A percentile compares a stretch with the other conserved stretches of the same genome.
Evolutionary conservation across 768 basidiomycete genomes (phyloP).

Genomic region (Xerocomellus intermedius): DNA sequence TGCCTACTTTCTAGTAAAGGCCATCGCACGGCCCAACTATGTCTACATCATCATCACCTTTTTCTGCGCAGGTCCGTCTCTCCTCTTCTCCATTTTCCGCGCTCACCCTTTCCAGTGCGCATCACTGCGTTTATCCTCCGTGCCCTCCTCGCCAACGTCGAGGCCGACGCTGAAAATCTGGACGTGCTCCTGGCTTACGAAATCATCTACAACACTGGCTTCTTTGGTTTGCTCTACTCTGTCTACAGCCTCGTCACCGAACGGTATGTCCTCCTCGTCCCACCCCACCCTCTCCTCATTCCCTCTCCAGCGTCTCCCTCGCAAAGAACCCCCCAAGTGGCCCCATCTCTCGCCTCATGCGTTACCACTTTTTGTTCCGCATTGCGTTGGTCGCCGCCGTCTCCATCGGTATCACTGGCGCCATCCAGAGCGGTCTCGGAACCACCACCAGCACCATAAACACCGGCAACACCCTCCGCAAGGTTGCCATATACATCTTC

Average conservation of each 20-base stretch:
- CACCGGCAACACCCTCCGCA: slow-evolving; percentile 27
- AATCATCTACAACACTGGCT: slow-evolving; percentile 35
- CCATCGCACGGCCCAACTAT: slow-evolving; percentile 18
- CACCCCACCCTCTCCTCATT: background rate
- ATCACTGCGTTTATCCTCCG: slow-evolving; percentile 20
- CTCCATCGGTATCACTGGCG: slow-evolving; percentile 29
- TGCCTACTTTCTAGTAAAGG: slow-evolving; percentile 10
- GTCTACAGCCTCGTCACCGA: slow-evolving; percentile 30
- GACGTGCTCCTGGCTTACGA: slow-evolving; percentile 27
- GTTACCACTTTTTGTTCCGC: slow-evolving; percentile 23
- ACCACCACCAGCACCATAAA: background rate
- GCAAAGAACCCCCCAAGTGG: slow-evolving; percentile 17
- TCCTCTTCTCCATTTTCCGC: fast-evolving
- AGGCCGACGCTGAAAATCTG: slow-evolving; percentile 21
- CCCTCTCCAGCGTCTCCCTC: slow-evolving; percentile 7
- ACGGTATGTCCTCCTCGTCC: slow-evolving; percentile 20
- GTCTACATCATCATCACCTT: slow-evolving; percentile 22
- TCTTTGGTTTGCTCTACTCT: slow-evolving; percentile 33
- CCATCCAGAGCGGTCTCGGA: slow-evolving; percentile 12
- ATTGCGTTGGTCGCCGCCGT: slow-evolving; percentile 26
- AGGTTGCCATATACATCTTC: slow-evolving; percentile 31
- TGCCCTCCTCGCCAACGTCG: slow-evolving; percentile 11
- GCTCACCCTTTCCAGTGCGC: slow-evolving; percentile 9
- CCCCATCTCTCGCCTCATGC: slow-evolving; percentile 18
- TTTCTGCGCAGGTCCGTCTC: slow-evolving; percentile 28